A percentile compares a stretch with the other conserved stretches of the same genome.
Evolutionary conservation across 2,329 filamentous ascomycete species (phyloP).

Genomic region (Botrytis paeoniae): DNA sequence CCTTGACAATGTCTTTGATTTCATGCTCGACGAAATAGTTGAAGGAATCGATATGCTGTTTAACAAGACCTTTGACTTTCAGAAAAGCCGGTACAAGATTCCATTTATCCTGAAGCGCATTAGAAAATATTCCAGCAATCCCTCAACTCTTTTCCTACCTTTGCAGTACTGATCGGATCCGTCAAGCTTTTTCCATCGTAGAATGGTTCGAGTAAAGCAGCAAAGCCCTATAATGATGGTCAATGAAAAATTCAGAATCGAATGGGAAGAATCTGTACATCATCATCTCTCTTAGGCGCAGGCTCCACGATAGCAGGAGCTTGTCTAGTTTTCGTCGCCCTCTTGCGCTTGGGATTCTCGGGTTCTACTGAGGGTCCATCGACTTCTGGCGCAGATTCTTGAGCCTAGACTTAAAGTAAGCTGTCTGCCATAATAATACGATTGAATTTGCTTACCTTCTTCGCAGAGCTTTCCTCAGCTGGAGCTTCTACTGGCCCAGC

Average conservation of each 20-base stretch:
- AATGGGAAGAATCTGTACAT: constrained; percentile 25
- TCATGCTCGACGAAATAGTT: constrained; percentile 98
- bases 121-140: constrained; percentile 19
- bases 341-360: constrained; percentile 31
- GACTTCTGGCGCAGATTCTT: constrained; percentile 7
- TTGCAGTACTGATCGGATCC: constrained; percentile 66
- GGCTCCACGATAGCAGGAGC: constrained; percentile 24
- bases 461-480: neutral
- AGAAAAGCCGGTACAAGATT: constrained; percentile 95
- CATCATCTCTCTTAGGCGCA: constrained; percentile 27
- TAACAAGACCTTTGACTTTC: constrained; percentile 92
- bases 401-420: constrained; percentile 8
- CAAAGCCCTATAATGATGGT: constrained; percentile 45
- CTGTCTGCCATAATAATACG: neutral
- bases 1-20: constrained; percentile 92
- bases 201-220: constrained; percentile 65
- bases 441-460: neutral
- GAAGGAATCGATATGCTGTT: constrained; percentile 87
- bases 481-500: constrained; percentile 12
- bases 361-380: constrained; percentile 21
- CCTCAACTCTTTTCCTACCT: constrained; percentile 28
- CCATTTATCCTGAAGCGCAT: constrained; percentile 80
- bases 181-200: constrained; percentile 66
- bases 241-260: neutral
- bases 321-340: constrained; percentile 24